These are phyloP conservation scores for Claviceps sp. DNA, from an alignment of 2,329 filamentous ascomycete genomes.

Conservation along the genomic window DNA sequence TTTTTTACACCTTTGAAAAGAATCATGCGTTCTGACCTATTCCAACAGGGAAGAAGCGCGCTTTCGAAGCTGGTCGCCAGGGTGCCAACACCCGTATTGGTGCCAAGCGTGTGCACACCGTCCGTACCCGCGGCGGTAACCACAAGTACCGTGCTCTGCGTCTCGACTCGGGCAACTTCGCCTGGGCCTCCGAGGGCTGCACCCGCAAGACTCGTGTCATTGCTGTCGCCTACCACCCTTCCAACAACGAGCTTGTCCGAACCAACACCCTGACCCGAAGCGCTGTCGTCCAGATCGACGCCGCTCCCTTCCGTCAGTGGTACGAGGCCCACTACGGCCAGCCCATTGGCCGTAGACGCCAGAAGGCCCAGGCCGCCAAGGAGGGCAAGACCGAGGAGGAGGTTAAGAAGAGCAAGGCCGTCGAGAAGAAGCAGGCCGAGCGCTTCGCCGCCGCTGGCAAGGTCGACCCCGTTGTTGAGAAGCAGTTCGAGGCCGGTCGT, in stretches of 20 bases:
- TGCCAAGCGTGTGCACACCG: constrained; percentile 87
- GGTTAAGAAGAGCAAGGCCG: constrained; percentile 85
- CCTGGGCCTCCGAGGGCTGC: constrained; percentile 95
- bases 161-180: constrained; percentile 98
- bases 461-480: constrained; percentile 85
- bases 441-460: constrained; percentile 76
- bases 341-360: constrained; percentile 75
- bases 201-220: constrained; percentile 99
- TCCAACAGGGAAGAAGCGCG: constrained; percentile 79
- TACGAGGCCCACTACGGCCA: constrained; percentile 99
- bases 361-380: constrained; percentile 56
- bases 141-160: constrained; percentile 98
- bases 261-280: constrained; percentile 99
- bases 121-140: constrained; percentile 96
- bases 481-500: constrained; percentile 98
- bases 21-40: constrained; percentile 61
- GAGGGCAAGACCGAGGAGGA: constrained; percentile 52
- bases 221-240: constrained; percentile 95
- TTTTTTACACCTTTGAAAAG: constrained; percentile 6
- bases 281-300: constrained; percentile 97
- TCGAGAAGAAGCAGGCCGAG: constrained; percentile 92
- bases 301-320: constrained; percentile 98
- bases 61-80: constrained; percentile 99
- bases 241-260: constrained; percentile 99
- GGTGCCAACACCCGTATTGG: constrained; percentile 99